Percentiles rank a stretch among this genome's conserved stretches.
These are phyloP conservation scores for Termitomyces heimii DNA, from an alignment of 768 basidiomycete genomes.

Conservation along the genomic window DNA sequence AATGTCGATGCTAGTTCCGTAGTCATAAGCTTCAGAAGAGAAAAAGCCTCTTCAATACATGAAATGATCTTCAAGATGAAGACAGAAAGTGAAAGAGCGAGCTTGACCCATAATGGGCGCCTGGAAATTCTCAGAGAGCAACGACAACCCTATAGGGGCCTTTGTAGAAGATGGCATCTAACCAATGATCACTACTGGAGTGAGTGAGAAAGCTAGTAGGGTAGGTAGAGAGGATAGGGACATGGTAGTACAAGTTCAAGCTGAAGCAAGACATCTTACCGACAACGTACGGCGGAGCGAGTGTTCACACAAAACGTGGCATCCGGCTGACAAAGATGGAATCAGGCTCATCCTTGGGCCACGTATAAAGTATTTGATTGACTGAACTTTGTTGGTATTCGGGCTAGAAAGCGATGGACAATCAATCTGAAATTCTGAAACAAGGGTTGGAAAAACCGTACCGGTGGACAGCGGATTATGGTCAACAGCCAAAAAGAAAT, in stretches of 20 bases:
- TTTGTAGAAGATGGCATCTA: not conserved
- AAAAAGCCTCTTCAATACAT: not conserved
- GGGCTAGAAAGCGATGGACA: not conserved
- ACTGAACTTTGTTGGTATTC: not conserved
- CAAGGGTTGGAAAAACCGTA: not conserved
- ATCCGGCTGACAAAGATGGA: conserved; percentile 1
- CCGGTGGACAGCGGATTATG: not conserved
- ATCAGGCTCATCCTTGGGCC: not conserved
- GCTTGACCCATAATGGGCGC: not conserved
- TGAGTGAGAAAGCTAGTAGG: not conserved
- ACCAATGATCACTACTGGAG: not conserved
- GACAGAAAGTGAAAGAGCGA: not conserved
- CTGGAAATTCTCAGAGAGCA: not conserved
- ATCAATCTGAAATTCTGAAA: not conserved
- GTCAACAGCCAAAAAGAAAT: not conserved
- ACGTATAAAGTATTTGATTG: not conserved
- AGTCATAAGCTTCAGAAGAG: not conserved
- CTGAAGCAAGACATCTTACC: conserved; percentile 1
- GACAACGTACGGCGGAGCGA: not conserved
- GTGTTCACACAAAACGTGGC: not conserved
- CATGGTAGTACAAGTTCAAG: not conserved
- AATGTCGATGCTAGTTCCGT: not conserved
- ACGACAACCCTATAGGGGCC: not conserved
- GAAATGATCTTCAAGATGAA: too few species aligned
- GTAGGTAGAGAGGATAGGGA: not conserved